Evolutionary conservation across 208 protist genomes (phyloP).

Genomic region (Crithidia acanthocephali): DNA sequence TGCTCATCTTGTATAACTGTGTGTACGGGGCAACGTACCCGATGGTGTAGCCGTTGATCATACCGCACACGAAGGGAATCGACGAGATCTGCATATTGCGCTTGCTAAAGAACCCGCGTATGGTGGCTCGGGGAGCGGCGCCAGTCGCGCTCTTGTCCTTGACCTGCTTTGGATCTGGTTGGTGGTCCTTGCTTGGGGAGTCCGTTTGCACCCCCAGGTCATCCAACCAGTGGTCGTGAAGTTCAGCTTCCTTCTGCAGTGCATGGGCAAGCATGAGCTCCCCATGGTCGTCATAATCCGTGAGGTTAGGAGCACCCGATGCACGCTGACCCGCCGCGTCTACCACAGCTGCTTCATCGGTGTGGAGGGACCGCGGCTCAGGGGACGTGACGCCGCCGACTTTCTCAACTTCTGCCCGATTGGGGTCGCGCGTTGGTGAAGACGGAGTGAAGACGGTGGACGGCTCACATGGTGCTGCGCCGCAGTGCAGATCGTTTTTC

Average conservation of each 20-base stretch:
- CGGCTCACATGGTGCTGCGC: too few relatives aligned
- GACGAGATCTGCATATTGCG: not conserved
- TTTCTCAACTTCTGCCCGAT: too few relatives aligned
- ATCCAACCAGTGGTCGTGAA: not conserved
- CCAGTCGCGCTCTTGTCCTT: not conserved
- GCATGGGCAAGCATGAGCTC: not conserved
- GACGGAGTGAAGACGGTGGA: too few relatives aligned
- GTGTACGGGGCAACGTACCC: not conserved
- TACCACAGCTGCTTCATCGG: too few relatives aligned
- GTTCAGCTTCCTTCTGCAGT: not conserved
- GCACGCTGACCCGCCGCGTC: too few relatives aligned
- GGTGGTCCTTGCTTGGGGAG: not conserved
- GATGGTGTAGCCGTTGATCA: slow-evolving; percentile 13
- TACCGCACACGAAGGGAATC: not conserved
- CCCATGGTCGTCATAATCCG: not conserved
- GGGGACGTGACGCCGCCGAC: too few relatives aligned
- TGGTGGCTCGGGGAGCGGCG: not conserved
- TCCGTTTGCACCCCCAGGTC: not conserved
- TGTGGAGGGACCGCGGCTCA: too few relatives aligned
- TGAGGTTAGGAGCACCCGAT: not conserved
- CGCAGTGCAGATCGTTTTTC: too few relatives aligned
- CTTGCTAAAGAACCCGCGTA: not conserved
- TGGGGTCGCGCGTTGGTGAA: too few relatives aligned
- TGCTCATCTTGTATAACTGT: slow-evolving; percentile 8
- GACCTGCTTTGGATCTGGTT: not conserved